Evolutionary conservation across 1,139 yeast genomes (phyloP).

Genomic region (Yamadazyma epiphylla): DNA sequence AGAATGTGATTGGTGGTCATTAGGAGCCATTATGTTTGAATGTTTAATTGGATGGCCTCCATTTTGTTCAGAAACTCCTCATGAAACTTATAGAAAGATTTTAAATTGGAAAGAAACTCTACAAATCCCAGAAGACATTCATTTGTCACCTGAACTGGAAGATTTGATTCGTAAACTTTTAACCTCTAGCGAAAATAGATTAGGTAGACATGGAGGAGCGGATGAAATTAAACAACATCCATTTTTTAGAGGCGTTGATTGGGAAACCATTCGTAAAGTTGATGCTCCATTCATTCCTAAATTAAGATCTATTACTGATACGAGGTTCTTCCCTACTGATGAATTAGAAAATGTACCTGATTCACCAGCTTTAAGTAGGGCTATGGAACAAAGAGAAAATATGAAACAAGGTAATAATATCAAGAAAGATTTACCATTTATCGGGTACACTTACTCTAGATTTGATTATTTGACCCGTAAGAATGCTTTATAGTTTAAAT

Average conservation of each 20-base stretch:
- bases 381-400: constrained; percentile 58
- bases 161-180: constrained; percentile 81
- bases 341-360: constrained; percentile 95
- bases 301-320: constrained; percentile 76
- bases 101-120: constrained; percentile 92
- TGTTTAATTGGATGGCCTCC: constrained; percentile 99
- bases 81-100: constrained; percentile 92
- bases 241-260: constrained; percentile 92
- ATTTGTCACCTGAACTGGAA: constrained; percentile 89
- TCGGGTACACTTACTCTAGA: constrained; percentile 93
- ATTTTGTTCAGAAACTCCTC: constrained; percentile 98
- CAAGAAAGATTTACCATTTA: constrained; percentile 90
- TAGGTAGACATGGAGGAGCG: constrained; percentile 93
- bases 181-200: constrained; percentile 79
- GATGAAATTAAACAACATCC: constrained; percentile 91
- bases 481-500: constrained; percentile 56
- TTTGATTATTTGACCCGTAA: constrained; percentile 88
- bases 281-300: constrained; percentile 87
- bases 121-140: constrained; percentile 94
- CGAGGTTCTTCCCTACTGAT: constrained; percentile 97
- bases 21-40: constrained; percentile 98
- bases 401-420: constrained; percentile 37
- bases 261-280: constrained; percentile 89
- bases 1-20: constrained; percentile 99
- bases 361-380: constrained; percentile 76